Conservation (phyloP, 306 rosid species). For the Oxytropis ochrocephala region DNA sequence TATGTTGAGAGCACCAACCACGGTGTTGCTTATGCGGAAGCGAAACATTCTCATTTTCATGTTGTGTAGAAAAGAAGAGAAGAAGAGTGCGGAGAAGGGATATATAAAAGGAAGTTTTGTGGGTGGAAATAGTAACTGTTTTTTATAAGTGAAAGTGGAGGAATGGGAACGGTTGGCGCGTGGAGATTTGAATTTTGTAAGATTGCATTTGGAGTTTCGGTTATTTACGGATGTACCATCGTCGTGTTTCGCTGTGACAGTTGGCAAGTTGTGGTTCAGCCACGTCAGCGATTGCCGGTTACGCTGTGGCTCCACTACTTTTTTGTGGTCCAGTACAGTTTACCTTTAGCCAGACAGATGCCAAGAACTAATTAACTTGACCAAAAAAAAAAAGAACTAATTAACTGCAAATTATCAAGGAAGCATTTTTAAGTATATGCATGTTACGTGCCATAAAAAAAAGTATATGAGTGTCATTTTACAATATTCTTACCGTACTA, state of each 20-base stretch:
- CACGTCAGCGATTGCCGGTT: slow-evolving; percentile 8
- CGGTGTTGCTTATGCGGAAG: slow-evolving; percentile 53
- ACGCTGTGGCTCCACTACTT: background rate
- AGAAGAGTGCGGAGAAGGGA: background rate
- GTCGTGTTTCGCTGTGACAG: background rate
- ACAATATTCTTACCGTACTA: no score
- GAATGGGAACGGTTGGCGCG: background rate
- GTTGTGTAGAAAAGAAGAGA: background rate
- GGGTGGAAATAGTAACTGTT: slow-evolving; percentile 1
- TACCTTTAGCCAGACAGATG: background rate
- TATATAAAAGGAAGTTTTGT: background rate
- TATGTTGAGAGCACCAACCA: slow-evolving; percentile 49
- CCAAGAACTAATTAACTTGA: no score
- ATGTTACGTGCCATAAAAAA: no score
- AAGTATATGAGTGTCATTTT: no score
- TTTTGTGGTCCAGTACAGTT: background rate
- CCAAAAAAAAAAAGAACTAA: no score
- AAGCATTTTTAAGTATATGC: no score
- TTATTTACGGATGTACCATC: slow-evolving; percentile 3
- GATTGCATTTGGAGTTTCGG: background rate
- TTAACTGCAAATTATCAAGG: no score
- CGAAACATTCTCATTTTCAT: slow-evolving; percentile 17
- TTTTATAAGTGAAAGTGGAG: background rate
- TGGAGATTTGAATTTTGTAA: background rate
- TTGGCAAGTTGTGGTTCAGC: background rate